phyloP scores from a whole-genome alignment of 2,329 filamentous ascomycete species.

The Monascus ruber region DNA sequence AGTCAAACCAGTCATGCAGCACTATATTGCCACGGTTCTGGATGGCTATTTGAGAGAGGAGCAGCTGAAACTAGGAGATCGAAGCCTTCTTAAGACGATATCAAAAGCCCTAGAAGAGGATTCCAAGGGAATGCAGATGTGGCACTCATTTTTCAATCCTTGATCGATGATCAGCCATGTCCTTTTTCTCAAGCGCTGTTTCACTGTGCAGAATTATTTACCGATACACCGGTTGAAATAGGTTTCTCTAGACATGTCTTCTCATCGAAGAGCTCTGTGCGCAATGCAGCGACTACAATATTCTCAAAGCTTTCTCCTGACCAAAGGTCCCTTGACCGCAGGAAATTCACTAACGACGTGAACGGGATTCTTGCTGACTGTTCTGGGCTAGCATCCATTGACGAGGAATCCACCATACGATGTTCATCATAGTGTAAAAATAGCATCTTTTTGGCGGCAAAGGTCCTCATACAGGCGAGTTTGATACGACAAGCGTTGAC shows the following conservation, averaged over 20 bases:
- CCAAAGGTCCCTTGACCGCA: conserved; percentile 2
- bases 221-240: background rate
- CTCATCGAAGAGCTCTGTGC: conserved; percentile 9
- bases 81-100: conserved; percentile 5
- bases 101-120: conserved; percentile 4
- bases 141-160: no score
- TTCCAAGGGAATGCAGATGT: conserved; percentile 7
- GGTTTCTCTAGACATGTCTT: conserved; percentile 11
- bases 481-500: background rate
- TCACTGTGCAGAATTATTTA: no score
- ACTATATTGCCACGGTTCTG: conserved; percentile 4
- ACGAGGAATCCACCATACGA: conserved; percentile 8
- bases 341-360: conserved; percentile 8
- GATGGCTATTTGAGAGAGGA: conserved; percentile 2
- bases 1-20: conserved; percentile 5
- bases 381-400: conserved; percentile 6
- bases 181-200: no score
- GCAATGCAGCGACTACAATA: conserved; percentile 7
- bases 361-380: conserved; percentile 4
- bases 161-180: no score
- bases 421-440: conserved; percentile 5
- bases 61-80: conserved; percentile 4
- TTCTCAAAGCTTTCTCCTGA: conserved; percentile 6
- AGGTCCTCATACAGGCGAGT: background rate
- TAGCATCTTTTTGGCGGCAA: conserved; percentile 2